Base-by-base conservation (phyloP, 495 filamentous ascomycete genomes). In the Aspergillus funiculosus region DNA sequence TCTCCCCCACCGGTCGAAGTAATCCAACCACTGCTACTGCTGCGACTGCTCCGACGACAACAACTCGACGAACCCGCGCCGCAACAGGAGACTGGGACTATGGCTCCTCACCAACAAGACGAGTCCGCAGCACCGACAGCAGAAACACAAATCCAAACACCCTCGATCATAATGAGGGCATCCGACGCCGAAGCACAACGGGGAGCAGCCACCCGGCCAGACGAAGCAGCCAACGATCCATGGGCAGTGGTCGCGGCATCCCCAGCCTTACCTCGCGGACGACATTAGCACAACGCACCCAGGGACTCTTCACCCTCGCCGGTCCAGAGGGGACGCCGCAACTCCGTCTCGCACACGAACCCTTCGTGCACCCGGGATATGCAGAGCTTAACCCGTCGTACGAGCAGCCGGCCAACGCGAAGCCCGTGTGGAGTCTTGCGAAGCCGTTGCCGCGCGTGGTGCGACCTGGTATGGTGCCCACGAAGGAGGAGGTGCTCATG, bases 391-490 rank as follows among this genome's bases (percentile, higher is more conserved):
- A 78, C 43, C 71, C 72, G 1, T 60, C 58, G 19, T 72, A 76
- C 46, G 67, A 71, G 11, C 63, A 70, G 22, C 38, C 62, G 0
- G 46, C 51, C 20, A 68, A 68, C 22, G 51, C 57, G 6, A 70
- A 67, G 49, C 74, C 74, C 0, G 61, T 77, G 11, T 79, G 67
- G 61, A 66, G 66, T 57, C 48, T 77, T 32, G 69, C 72, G 3
- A 72, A 70, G 48, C 72, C 74, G 3, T 44, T 78, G 17, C 76
- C 73, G 3, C 69, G 65, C 46, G 65, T 72, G 10, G 64, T 74
- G 39, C 61, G 74, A 18, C 57, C 71, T 32, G 63, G 58, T 13
- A 75, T 72, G 68, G 63, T 69, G 14, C 65, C 64, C 4, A 69
- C 60, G 6, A 67, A 63, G 30, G 64, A 67, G 1, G 61, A 68